Base-by-base conservation (phyloP, 1,284 basidiomycete species). In the Ustilago lituana region DNA sequence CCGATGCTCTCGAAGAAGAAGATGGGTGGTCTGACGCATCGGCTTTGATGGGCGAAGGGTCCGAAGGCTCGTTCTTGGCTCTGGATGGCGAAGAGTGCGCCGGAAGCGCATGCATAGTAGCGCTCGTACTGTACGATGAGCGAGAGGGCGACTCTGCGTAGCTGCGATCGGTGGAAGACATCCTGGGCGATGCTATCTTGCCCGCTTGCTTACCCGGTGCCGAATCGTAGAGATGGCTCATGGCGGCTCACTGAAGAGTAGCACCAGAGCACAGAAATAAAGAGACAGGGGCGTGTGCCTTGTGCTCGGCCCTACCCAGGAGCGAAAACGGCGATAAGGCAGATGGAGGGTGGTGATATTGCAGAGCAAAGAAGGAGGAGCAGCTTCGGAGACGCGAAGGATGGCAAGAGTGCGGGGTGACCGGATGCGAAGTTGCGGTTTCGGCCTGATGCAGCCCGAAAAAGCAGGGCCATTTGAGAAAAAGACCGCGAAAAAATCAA, bases 31-130 rank as follows among this genome's bases (percentile, higher is more conserved):
- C 39, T 10, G 36, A 23, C 5, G 26, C 35, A 10, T 66, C 63
- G 53, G 63, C 38, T 66, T 66, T 66, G 57, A 53, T 60, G 57
- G 52, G 39, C 53, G 53, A 48, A 55, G 33, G 5, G 63, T 60
- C 63, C 57, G 57, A 56, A 20, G 48, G 38, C 45, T 60, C 57
- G 52, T 38, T 44, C 36, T 60, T 60, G 33, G 39, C 12, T 20
- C 47, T 38, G 4, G 45, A 36, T 2, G 56, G 56, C 8, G 62
- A 59, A 1, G 41, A 19, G 12, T 50, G 46, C 27, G 3, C 39
- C 33, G 41, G 17, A 29, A 43, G 19, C 2, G 52, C 19, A 24
- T 54, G 9, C 37, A 39, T 33, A 3, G 38, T 22, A 15, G 19
- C 17, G 14, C 15, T 38, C 1, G 47, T 15, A n/a, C 35, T n/a